These are phyloP conservation scores for sweet orange (Citrus sinensis) DNA, from an alignment of 345 rosid genomes.

Conservation along the genomic window DNA sequence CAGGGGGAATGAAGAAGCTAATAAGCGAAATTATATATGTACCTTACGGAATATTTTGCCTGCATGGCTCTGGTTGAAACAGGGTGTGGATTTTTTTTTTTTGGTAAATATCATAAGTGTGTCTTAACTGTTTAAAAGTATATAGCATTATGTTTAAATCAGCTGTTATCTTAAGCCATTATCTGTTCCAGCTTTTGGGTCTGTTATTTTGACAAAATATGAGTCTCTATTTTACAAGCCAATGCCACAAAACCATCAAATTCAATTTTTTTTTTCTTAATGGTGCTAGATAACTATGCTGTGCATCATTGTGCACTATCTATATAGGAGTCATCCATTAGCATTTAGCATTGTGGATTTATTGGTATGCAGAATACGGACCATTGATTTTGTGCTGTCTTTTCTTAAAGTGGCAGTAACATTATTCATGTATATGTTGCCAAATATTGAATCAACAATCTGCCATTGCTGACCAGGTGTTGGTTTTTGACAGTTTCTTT, in stretches of 20 bases:
- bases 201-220: background rate
- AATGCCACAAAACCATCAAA: background rate
- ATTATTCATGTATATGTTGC: background rate
- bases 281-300: background rate
- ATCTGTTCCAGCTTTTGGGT: background rate
- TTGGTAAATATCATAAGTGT: background rate
- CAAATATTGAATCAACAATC: background rate
- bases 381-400: background rate
- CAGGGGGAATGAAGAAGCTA: constrained; percentile 95
- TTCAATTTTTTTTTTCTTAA: background rate
- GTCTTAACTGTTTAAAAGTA: background rate
- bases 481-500: background rate
- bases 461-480: background rate
- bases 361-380: background rate
- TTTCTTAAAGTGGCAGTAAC: background rate
- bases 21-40: constrained; percentile 28
- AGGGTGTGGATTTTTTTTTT: background rate
- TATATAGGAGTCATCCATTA: background rate
- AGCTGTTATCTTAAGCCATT: background rate
- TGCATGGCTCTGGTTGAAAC: background rate
- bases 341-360: background rate
- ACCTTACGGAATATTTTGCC: background rate
- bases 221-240: background rate
- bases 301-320: background rate
- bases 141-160: background rate